Conservation (phyloP, 1,139 yeast genomes). For the Geotrichum fermentans region DNA sequence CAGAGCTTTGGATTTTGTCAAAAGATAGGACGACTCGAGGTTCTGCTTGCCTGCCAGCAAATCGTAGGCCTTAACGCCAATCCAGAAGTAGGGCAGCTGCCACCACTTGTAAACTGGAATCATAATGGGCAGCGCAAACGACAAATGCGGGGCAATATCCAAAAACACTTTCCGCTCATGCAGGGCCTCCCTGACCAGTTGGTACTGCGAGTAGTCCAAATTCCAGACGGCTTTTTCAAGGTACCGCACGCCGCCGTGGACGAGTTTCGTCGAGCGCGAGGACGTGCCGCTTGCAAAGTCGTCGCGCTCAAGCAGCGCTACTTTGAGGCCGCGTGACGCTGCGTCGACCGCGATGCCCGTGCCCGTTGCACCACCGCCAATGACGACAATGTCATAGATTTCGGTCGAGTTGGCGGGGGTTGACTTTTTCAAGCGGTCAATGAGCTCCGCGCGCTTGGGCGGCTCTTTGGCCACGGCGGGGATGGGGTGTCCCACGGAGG, state of each 20-base stretch:
- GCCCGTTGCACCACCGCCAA: constrained; percentile 97
- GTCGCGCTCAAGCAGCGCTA: constrained; percentile 76
- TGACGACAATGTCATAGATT: constrained; percentile 66
- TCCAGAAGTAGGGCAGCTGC: constrained; percentile 93
- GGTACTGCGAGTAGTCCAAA: constrained; percentile 83
- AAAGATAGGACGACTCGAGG: constrained; percentile 70
- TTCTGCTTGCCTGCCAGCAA: constrained; percentile 88
- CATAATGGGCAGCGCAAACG: constrained; percentile 84
- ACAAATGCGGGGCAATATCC: constrained; percentile 89
- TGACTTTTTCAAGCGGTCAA: constrained; percentile 10
- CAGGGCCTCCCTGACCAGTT: constrained; percentile 87
- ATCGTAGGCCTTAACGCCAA: constrained; percentile 89
- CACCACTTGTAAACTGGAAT: constrained; percentile 93
- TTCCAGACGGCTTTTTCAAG: constrained; percentile 88
- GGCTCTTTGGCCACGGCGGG: constrained; percentile 17
- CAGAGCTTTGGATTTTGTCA: constrained; percentile 62
- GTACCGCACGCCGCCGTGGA: constrained; percentile 96
- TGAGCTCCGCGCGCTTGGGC: constrained; percentile 13
- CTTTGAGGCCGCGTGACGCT: constrained; percentile 82
- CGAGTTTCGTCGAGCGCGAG: constrained; percentile 90
- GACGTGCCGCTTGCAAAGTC: constrained; percentile 93
- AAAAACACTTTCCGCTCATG: constrained; percentile 87
- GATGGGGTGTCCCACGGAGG: neutral
- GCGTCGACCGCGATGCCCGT: constrained; percentile 93
- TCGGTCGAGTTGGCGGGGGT: constrained; percentile 18